These are phyloP conservation scores for Crotalaria pallida DNA, from an alignment of 306 rosid species.

Conservation along the genomic window DNA sequence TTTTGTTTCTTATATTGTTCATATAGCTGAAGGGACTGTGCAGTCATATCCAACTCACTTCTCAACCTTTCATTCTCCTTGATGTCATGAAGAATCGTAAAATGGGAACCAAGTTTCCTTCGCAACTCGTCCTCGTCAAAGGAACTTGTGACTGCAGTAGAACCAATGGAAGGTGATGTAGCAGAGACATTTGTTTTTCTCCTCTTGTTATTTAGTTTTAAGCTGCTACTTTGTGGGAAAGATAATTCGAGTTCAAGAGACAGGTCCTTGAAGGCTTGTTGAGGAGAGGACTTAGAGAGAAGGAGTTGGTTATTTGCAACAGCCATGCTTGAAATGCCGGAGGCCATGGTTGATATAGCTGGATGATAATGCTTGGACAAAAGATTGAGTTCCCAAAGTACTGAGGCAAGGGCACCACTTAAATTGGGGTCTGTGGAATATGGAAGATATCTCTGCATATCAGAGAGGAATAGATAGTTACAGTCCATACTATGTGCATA, in stretches of 20 bases:
- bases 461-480: neutral
- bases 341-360: constrained; percentile 57
- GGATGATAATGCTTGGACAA: constrained; percentile 79
- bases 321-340: constrained; percentile 54
- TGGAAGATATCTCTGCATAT: constrained; percentile 79
- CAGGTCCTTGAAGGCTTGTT: constrained; percentile 64
- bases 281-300: constrained; percentile 58
- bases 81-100: constrained; percentile 57
- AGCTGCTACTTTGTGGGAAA: constrained; percentile 30
- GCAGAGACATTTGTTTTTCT: constrained; percentile 35
- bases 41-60: constrained; percentile 49
- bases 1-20: constrained; percentile 65
- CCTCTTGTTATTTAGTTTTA: constrained; percentile 47
- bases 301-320: constrained; percentile 51
- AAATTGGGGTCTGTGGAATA: constrained; percentile 80
- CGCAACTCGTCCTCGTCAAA: constrained; percentile 50
- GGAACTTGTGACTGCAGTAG: constrained; percentile 24
- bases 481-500: neutral
- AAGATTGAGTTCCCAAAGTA: constrained; percentile 91
- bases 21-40: constrained; percentile 46
- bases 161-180: constrained; percentile 17
- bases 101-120: constrained; percentile 56
- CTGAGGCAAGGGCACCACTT: constrained; percentile 96
- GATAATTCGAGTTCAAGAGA: constrained; percentile 58
- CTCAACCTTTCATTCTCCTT: constrained; percentile 76